A percentile compares a stretch with the other conserved stretches of the same genome.
Evolutionary conservation across 2,329 filamentous ascomycete species (phyloP).

Genomic region (Septoria petroselini): DNA sequence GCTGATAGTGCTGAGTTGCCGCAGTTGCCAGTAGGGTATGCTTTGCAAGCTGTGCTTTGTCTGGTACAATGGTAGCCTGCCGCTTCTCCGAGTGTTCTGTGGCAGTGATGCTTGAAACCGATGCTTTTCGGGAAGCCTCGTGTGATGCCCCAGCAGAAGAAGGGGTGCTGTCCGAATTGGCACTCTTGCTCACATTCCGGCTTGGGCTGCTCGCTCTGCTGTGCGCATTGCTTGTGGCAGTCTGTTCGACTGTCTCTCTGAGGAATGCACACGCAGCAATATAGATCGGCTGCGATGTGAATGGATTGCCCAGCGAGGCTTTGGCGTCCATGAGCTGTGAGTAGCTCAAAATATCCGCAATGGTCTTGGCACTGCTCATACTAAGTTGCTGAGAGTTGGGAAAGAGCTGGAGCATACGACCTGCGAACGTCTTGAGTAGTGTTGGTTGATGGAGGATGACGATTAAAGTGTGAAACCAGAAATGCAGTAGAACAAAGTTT

Average conservation of each 20-base stretch:
- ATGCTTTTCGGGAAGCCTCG: slow-evolving; percentile 15
- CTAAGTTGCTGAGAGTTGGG: slow-evolving; percentile 76
- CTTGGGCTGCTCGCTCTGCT: slow-evolving; percentile 52
- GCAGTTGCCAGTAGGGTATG: slow-evolving; percentile 76
- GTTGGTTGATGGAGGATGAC: slow-evolving; percentile 83
- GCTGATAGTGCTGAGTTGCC: slow-evolving; percentile 81
- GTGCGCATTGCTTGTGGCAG: slow-evolving; percentile 58
- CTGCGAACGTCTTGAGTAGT: slow-evolving; percentile 71
- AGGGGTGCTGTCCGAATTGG: slow-evolving; percentile 14
- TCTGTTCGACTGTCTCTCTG: slow-evolving; percentile 72
- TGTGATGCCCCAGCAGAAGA: slow-evolving; percentile 17
- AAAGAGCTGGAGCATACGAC: slow-evolving; percentile 66
- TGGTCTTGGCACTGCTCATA: slow-evolving; percentile 88
- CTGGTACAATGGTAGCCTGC: slow-evolving; percentile 15
- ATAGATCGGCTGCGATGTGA: slow-evolving; percentile 84
- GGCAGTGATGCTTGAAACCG: slow-evolving; percentile 16
- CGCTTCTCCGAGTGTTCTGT: slow-evolving; percentile 15
- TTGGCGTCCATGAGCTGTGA: slow-evolving; percentile 81
- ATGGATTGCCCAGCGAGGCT: slow-evolving; percentile 82
- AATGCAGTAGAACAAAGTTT: slow-evolving; percentile 80
- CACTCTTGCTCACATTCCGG: slow-evolving; percentile 10
- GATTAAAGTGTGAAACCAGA: slow-evolving; percentile 85
- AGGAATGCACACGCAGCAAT: slow-evolving; percentile 87
- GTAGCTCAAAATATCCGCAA: slow-evolving; percentile 83
- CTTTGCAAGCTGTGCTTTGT: slow-evolving; percentile 51